Evolutionary conservation across 495 filamentous ascomycete species (phyloP), one percentile per base, ranked within the genome.

Genomic region (Amniculicola lignicola): DNA sequence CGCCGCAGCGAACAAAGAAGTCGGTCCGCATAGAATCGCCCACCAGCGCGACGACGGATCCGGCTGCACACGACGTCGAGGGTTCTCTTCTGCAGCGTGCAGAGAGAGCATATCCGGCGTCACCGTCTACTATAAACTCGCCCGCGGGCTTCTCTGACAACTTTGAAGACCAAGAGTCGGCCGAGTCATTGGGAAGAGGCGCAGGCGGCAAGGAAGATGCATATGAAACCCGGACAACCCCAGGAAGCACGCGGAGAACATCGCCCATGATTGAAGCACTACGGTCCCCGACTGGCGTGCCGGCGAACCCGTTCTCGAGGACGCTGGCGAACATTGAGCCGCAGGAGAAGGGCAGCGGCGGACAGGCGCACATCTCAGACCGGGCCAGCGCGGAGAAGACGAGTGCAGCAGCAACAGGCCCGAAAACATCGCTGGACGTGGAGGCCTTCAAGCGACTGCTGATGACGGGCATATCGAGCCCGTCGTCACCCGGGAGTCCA

Each of bases 381-480:
- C 51, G 51, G 51, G 19, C 46, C 14, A 18, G 55, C 42, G 27
- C 56, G 52, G 53, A 51, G 42, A 59, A 41, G 43, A 15, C 18
- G 18, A 15, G 39, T 11, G 15, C 51, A 19, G 47, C 29, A 38
- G 18, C 37, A 11, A 45, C 56, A 12, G n/a, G n/a, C n/a, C n/a
- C n/a, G n/a, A n/a, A n/a, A n/a, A 61, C 50, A 59, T 51, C 54
- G 21, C 43, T 72, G 39, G 65, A 69, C 37, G 70, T 72, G 11
- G 70, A 72, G 53, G 51, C 60, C 23, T 72, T 72, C 62, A 69
- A 64, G 53, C 65, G 57, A 15, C 67, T 72, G 24, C 64, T 72
- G 1, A 57, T 72, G 61, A 70, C 57, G 14, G 70, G 70, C 6
- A 67, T 54, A 40, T 58, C 67, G 1, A 51, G 39, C 40, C 63